These are phyloP conservation scores for Vitis labrusca DNA, from an alignment of 164 flowering plant genomes.

Conservation along the genomic window DNA sequence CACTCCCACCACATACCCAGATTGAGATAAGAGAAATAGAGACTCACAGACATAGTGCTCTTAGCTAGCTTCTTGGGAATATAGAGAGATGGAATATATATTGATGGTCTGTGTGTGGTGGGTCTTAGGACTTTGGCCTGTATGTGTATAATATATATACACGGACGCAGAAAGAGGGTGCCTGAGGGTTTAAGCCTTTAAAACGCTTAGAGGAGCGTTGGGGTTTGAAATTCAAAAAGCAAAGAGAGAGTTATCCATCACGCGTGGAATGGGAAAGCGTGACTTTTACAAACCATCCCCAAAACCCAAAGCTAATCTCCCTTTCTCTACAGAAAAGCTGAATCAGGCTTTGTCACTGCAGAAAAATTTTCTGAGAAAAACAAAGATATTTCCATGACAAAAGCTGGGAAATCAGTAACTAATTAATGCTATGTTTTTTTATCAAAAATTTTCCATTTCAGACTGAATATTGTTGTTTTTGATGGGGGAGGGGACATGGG, in stretches of 20 bases:
- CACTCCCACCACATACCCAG: not conserved
- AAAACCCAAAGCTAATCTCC: not conserved
- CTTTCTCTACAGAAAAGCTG: constrained; percentile 4
- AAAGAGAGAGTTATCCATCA: constrained; percentile 13
- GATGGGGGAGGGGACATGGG: no score
- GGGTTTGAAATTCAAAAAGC: constrained; percentile 30
- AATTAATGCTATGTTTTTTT: no score
- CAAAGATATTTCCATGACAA: no score
- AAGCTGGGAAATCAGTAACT: no score
- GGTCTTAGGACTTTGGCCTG: not conserved
- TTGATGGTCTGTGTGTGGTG: not conserved
- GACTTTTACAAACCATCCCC: not conserved
- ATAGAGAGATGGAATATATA: not conserved
- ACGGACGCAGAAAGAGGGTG: constrained; percentile 1
- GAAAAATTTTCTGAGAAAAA: no score
- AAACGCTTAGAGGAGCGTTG: constrained; percentile 12
- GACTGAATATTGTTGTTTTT: no score
- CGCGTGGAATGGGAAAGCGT: constrained; percentile 37
- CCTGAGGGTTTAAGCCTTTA: not conserved
- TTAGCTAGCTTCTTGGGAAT: not conserved
- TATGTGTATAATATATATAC: not conserved
- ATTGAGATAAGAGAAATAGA: constrained; percentile 3
- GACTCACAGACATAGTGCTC: constrained; percentile 32
- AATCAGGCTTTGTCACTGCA: no score
- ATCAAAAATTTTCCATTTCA: no score